Base-by-base conservation (phyloP, 2,329 filamentous ascomycete species). In the Ciborinia camelliae region DNA sequence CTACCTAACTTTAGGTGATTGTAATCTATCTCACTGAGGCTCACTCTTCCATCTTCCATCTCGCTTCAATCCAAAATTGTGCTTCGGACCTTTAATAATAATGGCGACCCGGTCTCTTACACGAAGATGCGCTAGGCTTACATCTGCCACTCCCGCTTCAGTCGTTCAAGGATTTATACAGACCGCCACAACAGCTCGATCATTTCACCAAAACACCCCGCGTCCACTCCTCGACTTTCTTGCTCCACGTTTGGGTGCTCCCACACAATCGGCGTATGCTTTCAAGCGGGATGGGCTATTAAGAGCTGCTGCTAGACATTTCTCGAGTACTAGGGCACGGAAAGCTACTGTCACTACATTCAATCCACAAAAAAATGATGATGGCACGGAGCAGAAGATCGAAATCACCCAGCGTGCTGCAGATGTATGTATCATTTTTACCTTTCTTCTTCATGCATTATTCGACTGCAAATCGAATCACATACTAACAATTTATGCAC, bases 391-490 rank as follows among this genome's bases (percentile, higher is more conserved):
- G 26, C 92, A 97, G 87, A 80, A 81, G 71, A 82, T 99, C 30
- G 88, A 89, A 62, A 96, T 98, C 67, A 96, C 92, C 0, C 84
- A 90, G 2, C 85, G 93, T 57, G 94, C 94, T 48, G 88, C 90
- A 50, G 86, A 90, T 79, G 90, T 92, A 82, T 58, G 43, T 37
- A 37, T 59, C 43, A 23, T 81, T n/a, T n/a, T n/a, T 66, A 14
- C 20, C 50, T 47, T 35, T 26, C 51, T 14, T 18, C n/a, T 32
- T 28, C 18, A 18, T 37, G n/a, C 26, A 9, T 20, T 20, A n/a
- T 37, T 23, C 6, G 26, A 20, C 10, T n/a, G 5, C 10, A 26
- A 23, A 26, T 51, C 12, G 18, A 30, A 43, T 37, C 14, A 51
- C 26, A 32, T 51, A 4, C 43, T 61, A 62, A 60, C 18, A 6